Percentiles rank a stretch among this genome's conserved stretches.
Conservation (phyloP, 306 rosid genomes). For the Crotalaria pallida region DNA sequence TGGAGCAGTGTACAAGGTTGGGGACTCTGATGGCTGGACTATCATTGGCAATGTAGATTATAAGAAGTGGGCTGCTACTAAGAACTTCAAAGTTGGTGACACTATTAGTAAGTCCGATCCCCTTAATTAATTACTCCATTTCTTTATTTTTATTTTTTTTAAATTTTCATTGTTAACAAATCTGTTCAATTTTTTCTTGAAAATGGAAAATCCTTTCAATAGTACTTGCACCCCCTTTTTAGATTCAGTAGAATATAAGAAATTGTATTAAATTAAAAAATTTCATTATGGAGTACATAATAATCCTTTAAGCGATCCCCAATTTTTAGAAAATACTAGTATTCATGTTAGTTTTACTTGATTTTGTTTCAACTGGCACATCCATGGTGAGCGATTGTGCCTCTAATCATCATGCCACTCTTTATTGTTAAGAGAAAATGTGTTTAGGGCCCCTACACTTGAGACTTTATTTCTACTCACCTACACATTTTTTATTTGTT, state of each 20-base stretch:
- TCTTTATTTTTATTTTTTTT: not conserved
- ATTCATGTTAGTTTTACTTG: not conserved
- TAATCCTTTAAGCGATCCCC: not conserved
- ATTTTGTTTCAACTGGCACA: not conserved
- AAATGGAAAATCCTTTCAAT: not conserved
- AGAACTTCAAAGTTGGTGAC: constrained; percentile 57
- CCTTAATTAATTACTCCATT: no score
- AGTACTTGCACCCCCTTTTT: not conserved
- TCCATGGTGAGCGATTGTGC: not conserved
- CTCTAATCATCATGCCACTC: not conserved
- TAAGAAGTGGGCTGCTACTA: constrained; percentile 57
- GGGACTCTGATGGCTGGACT: constrained; percentile 83
- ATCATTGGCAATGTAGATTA: constrained; percentile 48
- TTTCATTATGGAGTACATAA: not conserved
- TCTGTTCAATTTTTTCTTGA: not conserved
- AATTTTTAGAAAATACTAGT: not conserved
- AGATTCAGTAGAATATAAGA: not conserved
- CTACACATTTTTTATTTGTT: not conserved
- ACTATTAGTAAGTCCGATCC: constrained; percentile 52
- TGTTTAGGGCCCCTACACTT: no score
- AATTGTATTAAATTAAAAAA: not conserved
- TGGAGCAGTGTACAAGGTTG: constrained; percentile 60
- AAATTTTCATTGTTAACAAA: not conserved
- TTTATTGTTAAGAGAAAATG: not conserved
- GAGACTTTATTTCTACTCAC: not conserved